These are phyloP conservation scores for Penicillium sp. DNA, from an alignment of 2,329 filamentous ascomycete genomes.

Conservation along the genomic window DNA sequence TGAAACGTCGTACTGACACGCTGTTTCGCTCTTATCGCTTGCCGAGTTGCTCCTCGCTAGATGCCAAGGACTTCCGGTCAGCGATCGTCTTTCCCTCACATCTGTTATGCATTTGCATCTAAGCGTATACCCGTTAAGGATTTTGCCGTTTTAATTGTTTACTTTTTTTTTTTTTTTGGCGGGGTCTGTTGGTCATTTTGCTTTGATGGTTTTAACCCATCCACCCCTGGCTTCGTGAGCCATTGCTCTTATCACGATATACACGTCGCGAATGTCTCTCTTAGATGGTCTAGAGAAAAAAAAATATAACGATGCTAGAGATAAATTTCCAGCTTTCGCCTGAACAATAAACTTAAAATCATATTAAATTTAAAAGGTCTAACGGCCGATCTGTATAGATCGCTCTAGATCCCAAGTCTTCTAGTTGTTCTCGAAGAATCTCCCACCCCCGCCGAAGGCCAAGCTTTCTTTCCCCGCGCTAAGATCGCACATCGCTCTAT, in stretches of 20 bases:
- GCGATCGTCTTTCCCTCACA: neutral
- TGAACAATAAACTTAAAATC: neutral
- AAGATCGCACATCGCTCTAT: conserved; percentile 6
- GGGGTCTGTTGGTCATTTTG: neutral
- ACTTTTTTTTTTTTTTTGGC: conserved; percentile 9
- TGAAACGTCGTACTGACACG: neutral
- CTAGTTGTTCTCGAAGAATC: conserved; percentile 1
- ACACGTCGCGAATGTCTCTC: neutral
- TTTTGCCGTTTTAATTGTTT: conserved; percentile 6
- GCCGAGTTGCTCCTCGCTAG: neutral
- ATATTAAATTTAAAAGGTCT: neutral
- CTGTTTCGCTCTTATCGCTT: neutral
- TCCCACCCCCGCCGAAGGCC: conserved; percentile 8
- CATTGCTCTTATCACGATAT: neutral
- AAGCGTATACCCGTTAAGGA: conserved; percentile 32
- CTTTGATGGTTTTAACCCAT: neutral
- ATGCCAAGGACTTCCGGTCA: neutral
- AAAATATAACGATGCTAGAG: neutral
- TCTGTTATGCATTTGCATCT: conserved; percentile 21
- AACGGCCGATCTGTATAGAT: neutral
- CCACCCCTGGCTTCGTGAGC: neutral
- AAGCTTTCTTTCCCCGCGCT: conserved; percentile 14
- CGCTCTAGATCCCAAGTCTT: neutral
- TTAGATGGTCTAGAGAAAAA: conserved; percentile 5
- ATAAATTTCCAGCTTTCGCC: neutral